These are phyloP conservation scores for Dendrobium catenatum DNA, from an alignment of 106 monocot species.

Conservation along the genomic window DNA sequence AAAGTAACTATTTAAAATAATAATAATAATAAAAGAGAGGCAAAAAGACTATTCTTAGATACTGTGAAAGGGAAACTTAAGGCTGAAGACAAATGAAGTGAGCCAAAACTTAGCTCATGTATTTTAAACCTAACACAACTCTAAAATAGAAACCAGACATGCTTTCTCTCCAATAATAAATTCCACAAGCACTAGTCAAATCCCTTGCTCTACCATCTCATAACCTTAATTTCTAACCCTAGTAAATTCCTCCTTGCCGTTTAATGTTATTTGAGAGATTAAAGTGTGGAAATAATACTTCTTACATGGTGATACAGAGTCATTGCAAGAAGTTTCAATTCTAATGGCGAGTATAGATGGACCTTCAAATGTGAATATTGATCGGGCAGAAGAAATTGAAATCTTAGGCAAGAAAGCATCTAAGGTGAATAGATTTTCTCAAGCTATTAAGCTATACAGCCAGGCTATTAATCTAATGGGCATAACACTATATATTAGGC, in stretches of 20 bases:
- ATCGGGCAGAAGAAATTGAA: slow-evolving; percentile 71
- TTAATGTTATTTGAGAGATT: neutral
- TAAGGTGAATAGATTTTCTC: slow-evolving; percentile 81
- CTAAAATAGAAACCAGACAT: no score
- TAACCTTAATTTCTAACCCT: neutral
- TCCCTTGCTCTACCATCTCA: neutral
- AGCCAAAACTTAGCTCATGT: no score
- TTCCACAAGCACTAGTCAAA: neutral
- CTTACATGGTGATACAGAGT: neutral
- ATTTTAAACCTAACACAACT: no score
- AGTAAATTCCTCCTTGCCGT: neutral
- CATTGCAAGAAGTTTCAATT: neutral
- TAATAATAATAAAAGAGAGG: neutral
- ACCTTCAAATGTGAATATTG: slow-evolving; percentile 27
- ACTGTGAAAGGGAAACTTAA: no score
- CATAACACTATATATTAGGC: slow-evolving; percentile 92
- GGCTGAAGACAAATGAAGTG: no score
- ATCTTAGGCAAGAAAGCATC: slow-evolving; percentile 79
- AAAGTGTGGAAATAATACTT: neutral
- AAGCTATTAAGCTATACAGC: slow-evolving; percentile 80
- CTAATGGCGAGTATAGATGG: slow-evolving; percentile 37
- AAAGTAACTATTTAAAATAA: no score
- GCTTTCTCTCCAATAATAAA: no score
- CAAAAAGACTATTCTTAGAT: no score
- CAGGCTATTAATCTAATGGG: slow-evolving; percentile 77